Base-by-base conservation (phyloP, 192 early-diverging fungal genomes). In the Coemansia sp. region DNA sequence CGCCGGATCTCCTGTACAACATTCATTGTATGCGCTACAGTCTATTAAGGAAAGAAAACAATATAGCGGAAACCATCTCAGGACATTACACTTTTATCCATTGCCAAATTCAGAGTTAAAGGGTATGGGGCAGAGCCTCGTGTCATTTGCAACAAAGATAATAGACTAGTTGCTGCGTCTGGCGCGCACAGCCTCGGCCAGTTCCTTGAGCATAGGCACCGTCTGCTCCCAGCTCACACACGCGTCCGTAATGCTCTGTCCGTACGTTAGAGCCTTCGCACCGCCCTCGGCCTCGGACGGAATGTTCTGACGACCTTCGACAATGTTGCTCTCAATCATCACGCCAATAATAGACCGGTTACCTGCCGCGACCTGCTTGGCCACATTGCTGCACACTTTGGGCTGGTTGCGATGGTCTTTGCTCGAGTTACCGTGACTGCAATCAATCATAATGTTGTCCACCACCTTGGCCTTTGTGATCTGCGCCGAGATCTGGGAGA, bases 241-340 rank as follows among this genome's bases (percentile, higher is more conserved):
- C 7, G 94, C 96, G 70, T 98, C 96, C 3, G 96, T 98, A 73
- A 98, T 93, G 60, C 84, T 87, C 68, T 92, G 85, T 61, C 96
- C 96, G 72, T 96, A 96, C 68, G 85, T 87, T 52, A 98, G 82
- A 1, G 73, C 88, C 39, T 72, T 67, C 23, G 64, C 68, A 25
- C 91, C 91, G 52, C 72, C 83, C 4, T 74, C 61, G 10, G 80
- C 80, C 65, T 85, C 84, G 23, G 82, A 47, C 6, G 92, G 92
- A 3, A 98, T 85, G 58, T 89, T 87, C 78, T 98, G 96, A 69
- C 87, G 90, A 43, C 94, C 94, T 74, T 93, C 92, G 37, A 87
- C 79, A 58, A 94, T 83, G 74, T 98, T 91, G 54, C 86, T 88
- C 82, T 98, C 96, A 61, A 98, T 92, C 96, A 98, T 98, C 39